phyloP scores from a whole-genome alignment of 1,284 basidiomycete species.

The Trametes polyzona region DNA sequence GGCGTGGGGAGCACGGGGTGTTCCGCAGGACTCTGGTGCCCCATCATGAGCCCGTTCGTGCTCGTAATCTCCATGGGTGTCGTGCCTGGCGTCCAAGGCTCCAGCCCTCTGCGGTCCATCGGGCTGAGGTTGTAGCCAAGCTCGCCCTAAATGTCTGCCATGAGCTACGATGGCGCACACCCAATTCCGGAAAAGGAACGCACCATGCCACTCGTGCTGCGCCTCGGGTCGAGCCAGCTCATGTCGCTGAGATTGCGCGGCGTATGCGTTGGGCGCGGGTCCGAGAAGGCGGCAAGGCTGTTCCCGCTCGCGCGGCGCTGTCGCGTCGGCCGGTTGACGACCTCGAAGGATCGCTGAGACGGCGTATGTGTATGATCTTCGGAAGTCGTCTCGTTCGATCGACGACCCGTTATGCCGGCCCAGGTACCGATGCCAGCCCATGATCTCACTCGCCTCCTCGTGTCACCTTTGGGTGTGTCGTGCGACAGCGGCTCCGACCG shows the following conservation, averaged over 20 bases:
- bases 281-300: constrained; percentile 47
- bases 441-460: constrained; percentile 27
- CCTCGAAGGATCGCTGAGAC: constrained; percentile 63
- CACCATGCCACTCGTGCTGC: constrained; percentile 71
- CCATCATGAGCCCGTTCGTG: constrained; percentile 44
- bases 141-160: constrained; percentile 54
- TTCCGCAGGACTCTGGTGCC: constrained; percentile 13
- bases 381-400: constrained; percentile 32
- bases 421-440: constrained; percentile 31
- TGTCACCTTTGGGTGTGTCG: constrained; percentile 12
- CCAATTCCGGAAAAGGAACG: constrained; percentile 35
- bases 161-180: constrained; percentile 7
- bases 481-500: constrained; percentile 21
- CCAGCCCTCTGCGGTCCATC: constrained; percentile 37
- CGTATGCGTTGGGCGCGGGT: constrained; percentile 43
- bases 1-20: constrained; percentile 44
- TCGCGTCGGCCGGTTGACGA: constrained; percentile 66
- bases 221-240: constrained; percentile 74
- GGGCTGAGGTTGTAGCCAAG: constrained; percentile 61
- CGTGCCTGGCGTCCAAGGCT: constrained; percentile 54
- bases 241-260: constrained; percentile 65
- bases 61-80: constrained; percentile 46
- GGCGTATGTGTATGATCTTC: constrained; percentile 32
- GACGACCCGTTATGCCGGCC: constrained; percentile 28
- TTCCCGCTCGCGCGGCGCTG: constrained; percentile 50